These are phyloP conservation scores for Pterocarpus macrocarpus DNA, from an alignment of 306 rosid species.

Conservation along the genomic window DNA sequence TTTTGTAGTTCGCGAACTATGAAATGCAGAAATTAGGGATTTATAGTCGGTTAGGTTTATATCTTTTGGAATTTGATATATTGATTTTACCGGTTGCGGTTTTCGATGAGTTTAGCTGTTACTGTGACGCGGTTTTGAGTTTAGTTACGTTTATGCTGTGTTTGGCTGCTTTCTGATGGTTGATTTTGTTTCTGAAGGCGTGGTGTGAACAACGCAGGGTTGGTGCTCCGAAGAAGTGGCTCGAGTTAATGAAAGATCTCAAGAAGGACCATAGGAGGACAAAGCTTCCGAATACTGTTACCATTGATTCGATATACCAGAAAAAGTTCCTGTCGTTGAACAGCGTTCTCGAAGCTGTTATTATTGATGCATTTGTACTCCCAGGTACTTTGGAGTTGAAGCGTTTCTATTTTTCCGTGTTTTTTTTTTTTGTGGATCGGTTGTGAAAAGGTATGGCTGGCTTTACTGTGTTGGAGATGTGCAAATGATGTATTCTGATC, in stretches of 20 bases:
- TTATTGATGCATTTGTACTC: conserved; percentile 74
- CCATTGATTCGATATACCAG: conserved; percentile 84
- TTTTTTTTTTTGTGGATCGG: background rate
- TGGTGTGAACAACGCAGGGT: conserved; percentile 82
- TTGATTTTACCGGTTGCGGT: background rate
- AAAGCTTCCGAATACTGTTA: conserved; percentile 80
- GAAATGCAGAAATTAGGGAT: conserved; percentile 29
- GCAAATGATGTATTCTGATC: background rate
- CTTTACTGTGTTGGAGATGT: background rate
- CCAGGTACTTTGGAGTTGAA: conserved; percentile 66
- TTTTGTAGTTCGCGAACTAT: background rate
- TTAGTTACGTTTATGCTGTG: conserved; percentile 12
- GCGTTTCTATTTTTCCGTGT: background rate
- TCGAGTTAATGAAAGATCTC: conserved; percentile 64
- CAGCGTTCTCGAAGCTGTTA: conserved; percentile 78
- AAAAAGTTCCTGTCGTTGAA: conserved; percentile 80
- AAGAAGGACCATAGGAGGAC: conserved; percentile 64
- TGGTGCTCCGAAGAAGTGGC: conserved; percentile 78
- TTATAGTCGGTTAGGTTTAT: background rate
- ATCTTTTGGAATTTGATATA: background rate
- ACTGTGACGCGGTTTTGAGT: background rate
- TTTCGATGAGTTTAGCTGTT: conserved; percentile 11
- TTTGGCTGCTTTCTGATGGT: background rate
- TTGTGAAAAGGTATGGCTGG: conserved; percentile 7
- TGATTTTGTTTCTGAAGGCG: conserved; percentile 61